Conservation (phyloP, 306 rosid genomes). For the Lupinus albus region DNA sequence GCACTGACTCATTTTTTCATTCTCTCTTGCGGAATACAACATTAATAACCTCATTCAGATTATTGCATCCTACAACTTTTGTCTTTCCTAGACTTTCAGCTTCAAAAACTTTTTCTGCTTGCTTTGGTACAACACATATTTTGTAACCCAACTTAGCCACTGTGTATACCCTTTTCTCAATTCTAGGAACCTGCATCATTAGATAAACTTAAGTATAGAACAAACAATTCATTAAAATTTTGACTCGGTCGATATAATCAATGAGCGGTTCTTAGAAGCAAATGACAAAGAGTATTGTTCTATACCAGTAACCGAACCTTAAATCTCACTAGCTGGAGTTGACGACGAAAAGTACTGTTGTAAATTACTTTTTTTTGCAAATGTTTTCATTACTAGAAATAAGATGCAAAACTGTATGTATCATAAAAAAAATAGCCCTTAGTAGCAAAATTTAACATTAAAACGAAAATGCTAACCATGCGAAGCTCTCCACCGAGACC, state of each 20-base stretch:
- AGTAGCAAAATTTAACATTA: conserved; percentile 16
- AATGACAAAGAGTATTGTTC: background rate
- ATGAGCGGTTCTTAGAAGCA: background rate
- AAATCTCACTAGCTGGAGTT: too few relatives aligned
- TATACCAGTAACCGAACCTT: too few relatives aligned
- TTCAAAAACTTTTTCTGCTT: conserved; percentile 56
- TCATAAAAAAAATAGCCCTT: conserved; percentile 1
- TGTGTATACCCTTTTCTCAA: conserved; percentile 78
- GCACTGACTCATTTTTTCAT: conserved; percentile 28
- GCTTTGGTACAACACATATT: conserved; percentile 69
- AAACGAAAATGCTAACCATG: conserved; percentile 56
- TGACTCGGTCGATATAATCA: conserved; percentile 17
- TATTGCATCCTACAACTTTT: conserved; percentile 63
- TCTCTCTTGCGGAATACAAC: conserved; percentile 46
- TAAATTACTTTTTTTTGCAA: too few relatives aligned
- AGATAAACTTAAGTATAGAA: conserved; percentile 17
- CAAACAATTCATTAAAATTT: conserved; percentile 1
- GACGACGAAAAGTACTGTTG: too few relatives aligned
- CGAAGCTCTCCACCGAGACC: conserved; percentile 97
- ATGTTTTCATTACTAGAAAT: conserved; percentile 1
- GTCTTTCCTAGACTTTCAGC: conserved; percentile 45
- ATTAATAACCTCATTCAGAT: conserved; percentile 82
- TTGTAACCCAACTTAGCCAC: conserved; percentile 80
- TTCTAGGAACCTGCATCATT: conserved; percentile 68
- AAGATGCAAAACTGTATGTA: background rate